Conservation (phyloP, 768 basidiomycete species). For the Tubosaeta sp. region DNA sequence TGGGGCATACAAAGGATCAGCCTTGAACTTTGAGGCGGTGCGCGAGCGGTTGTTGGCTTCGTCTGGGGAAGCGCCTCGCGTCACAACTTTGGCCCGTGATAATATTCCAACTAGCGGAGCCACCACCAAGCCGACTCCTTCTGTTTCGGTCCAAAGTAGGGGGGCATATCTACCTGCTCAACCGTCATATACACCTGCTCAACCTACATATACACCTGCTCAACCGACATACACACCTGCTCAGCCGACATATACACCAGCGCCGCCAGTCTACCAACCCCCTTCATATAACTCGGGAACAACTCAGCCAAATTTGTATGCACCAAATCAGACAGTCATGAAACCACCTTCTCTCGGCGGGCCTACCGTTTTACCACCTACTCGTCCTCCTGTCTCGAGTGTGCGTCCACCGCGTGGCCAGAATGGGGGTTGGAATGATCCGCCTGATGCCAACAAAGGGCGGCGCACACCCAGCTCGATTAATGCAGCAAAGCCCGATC, state of each 20-base stretch:
- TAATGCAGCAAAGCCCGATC: slow-evolving; percentile 50
- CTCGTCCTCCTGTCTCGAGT: slow-evolving; percentile 39
- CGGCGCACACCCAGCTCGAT: slow-evolving; percentile 50
- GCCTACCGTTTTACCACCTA: slow-evolving; percentile 36
- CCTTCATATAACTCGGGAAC: background rate
- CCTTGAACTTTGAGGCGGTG: slow-evolving; percentile 39
- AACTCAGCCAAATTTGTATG: slow-evolving; percentile 3
- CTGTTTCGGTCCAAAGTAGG: slow-evolving; percentile 18
- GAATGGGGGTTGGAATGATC: slow-evolving; percentile 90
- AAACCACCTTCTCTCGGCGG: slow-evolving; percentile 41
- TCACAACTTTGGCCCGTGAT: slow-evolving; percentile 25
- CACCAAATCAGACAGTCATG: slow-evolving; percentile 26
- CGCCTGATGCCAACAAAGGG: slow-evolving; percentile 47
- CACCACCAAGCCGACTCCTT: slow-evolving; percentile 17
- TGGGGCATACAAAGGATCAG: slow-evolving; percentile 63
- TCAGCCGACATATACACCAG: slow-evolving; percentile 33
- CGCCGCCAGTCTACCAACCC: slow-evolving; percentile 14
- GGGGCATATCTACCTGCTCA: slow-evolving; percentile 1
- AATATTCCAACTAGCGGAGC: slow-evolving; percentile 29
- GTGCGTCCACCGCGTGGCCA: slow-evolving; percentile 63
- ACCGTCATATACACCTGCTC: too few species aligned
- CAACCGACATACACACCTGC: slow-evolving; percentile 25
- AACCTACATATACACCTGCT: slow-evolving; percentile 4
- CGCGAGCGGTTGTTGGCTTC: slow-evolving; percentile 45
- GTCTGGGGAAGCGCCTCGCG: slow-evolving; percentile 24